A percentile compares a stretch with the other conserved stretches of the same genome.
phyloP scores from a whole-genome alignment of 371 early-diverging fungal genomes.

The Cokeromyces recurvatus region DNA sequence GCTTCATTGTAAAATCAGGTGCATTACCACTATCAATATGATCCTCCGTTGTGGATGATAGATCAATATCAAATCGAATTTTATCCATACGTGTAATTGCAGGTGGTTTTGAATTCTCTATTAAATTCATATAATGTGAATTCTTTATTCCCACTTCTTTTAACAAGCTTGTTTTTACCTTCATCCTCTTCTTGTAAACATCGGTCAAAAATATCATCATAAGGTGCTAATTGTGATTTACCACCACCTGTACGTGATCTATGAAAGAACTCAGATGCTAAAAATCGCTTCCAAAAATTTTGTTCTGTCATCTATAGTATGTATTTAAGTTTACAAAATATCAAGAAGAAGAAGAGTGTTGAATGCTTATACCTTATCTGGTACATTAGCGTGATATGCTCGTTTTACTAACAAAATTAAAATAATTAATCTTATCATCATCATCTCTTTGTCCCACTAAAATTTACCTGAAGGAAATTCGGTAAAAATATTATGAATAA shows the following conservation, averaged over 20 bases:
- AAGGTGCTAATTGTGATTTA: slow-evolving; percentile 51
- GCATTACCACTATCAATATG: slow-evolving; percentile 73
- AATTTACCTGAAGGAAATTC: slow-evolving; percentile 80
- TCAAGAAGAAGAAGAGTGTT: too few species aligned
- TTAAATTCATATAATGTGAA: neutral
- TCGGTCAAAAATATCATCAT: slow-evolving; percentile 82
- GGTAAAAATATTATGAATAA: slow-evolving; percentile 84
- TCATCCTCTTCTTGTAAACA: slow-evolving; percentile 81
- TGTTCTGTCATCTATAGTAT: slow-evolving; percentile 64
- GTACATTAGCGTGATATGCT: slow-evolving; percentile 83
- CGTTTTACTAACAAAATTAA: slow-evolving; percentile 53
- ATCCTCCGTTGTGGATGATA: slow-evolving; percentile 79
- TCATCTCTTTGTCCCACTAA: neutral
- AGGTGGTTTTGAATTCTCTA: slow-evolving; percentile 47
- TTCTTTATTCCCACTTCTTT: too few species aligned
- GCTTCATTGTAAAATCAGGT: slow-evolving; percentile 87
- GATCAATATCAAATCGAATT: slow-evolving; percentile 67
- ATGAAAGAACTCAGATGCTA: slow-evolving; percentile 85
- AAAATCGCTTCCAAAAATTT: slow-evolving; percentile 86
- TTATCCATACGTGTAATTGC: slow-evolving; percentile 49
- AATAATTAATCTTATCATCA: too few species aligned
- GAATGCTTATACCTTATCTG: slow-evolving; percentile 58
- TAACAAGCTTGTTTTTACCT: too few species aligned
- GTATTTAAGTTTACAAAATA: too few species aligned
- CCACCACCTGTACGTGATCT: slow-evolving; percentile 64